A percentile compares a stretch with the other conserved stretches of the same genome.
Evolutionary conservation across 352 stramenopile genomes (phyloP).

Genomic region (Pseudoperonospora humuli): DNA sequence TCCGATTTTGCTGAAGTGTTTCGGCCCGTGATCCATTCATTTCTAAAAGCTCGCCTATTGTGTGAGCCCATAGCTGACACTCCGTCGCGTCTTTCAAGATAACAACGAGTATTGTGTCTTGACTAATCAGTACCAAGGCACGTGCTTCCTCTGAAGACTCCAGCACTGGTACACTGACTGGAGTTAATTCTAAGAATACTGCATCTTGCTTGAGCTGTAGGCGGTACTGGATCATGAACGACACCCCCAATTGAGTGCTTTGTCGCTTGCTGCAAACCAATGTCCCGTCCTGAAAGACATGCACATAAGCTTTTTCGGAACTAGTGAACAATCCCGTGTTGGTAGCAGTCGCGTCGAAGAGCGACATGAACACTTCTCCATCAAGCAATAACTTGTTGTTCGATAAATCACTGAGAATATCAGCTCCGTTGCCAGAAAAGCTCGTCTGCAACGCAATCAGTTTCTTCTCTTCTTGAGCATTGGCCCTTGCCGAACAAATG

Average conservation of each 20-base stretch:
- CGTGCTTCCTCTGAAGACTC: constrained; percentile 1
- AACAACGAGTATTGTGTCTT: constrained; percentile 14
- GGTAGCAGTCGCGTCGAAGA: background rate
- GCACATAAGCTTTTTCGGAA: constrained; percentile 12
- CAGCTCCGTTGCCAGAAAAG: constrained; percentile 19
- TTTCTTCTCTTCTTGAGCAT: constrained; percentile 22
- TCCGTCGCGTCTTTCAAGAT: constrained; percentile 12
- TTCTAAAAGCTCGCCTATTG: constrained; percentile 25
- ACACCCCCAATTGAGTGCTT: background rate
- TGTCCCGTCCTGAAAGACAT: constrained; percentile 33
- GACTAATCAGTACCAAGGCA: constrained; percentile 24
- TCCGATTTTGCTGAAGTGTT: constrained; percentile 16
- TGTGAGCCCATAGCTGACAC: constrained; percentile 26
- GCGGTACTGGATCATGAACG: constrained; percentile 16
- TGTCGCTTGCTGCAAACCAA: constrained; percentile 24
- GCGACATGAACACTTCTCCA: constrained; percentile 20
- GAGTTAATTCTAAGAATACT: constrained; percentile 32
- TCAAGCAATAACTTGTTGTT: constrained; percentile 27
- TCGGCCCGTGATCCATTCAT: constrained; percentile 26
- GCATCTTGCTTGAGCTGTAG: constrained; percentile 35
- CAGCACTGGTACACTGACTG: constrained; percentile 16
- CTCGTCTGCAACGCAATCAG: constrained; percentile 26
- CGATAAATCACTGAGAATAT: constrained; percentile 18
- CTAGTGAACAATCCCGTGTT: background rate
- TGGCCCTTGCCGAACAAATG: constrained; percentile 19